Evolutionary conservation across 805 yeast species (phyloP), one percentile per base, ranked within the genome.

Genomic region (Saccharomycopsis babjevae): DNA sequence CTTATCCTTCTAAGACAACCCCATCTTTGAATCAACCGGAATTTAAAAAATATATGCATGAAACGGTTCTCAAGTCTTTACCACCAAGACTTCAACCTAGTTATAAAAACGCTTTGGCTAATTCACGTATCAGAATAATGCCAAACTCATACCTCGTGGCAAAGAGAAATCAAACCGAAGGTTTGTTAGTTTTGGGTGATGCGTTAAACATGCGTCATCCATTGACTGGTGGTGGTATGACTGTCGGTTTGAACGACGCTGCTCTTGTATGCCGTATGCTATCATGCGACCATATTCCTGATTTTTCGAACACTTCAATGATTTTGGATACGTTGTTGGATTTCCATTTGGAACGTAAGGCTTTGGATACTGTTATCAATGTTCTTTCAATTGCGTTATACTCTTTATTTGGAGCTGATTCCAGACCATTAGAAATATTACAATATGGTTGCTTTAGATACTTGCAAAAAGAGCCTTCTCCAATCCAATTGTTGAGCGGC

Each of bases 201-300:
- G 89, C 99, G 1, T 78, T 92, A 67, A 94, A 94, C 72, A 94
- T 94, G 97, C 82, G 99, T 71, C 99, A 94, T 72, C 99, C 99
- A 32, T 80, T 94, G 64, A 94, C 98, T 1, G 99, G 99, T 59
- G 99, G 99, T 65, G 99, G 99, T 64, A 94, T 94, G 99, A 91
- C 98, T 30, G 99, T 94, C 52, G 97, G 97, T 1, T 76, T 94
- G 63, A 88, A 85, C 70, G 99, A 94, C 72, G 88, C 89, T 3
- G 86, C 80, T 0, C 70, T 88, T 39, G 77, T 91, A 55, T 83
- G 88, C 20, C 79, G 81, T 66, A 73, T 88, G 46, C 76, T 94
- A 58, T 77, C 82, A 8, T 82, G 86, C 59, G 68, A 79, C 58
- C 68, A 71, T 1, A 80, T 83, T 13, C 79, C 78, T 5, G 82